phyloP scores from a whole-genome alignment of 805 yeast species.

The Starmerella apicola region DNA sequence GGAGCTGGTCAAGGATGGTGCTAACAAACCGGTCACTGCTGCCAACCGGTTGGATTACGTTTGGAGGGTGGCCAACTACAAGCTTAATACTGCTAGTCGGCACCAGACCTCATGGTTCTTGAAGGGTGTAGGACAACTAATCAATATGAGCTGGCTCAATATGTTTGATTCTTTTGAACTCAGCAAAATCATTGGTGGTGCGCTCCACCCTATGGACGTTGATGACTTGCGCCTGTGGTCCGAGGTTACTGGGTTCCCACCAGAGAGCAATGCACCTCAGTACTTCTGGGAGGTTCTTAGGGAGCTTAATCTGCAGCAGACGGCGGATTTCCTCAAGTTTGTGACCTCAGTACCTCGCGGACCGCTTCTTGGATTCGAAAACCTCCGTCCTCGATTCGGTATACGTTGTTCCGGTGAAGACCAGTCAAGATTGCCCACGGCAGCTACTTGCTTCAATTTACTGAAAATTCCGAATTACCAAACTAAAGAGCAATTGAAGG shows the following conservation, averaged over 20 bases:
- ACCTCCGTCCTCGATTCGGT: slow-evolving; percentile 67
- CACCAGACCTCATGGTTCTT: slow-evolving; percentile 51
- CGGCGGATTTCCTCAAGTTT: slow-evolving; percentile 60
- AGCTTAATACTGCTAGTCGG: slow-evolving; percentile 51
- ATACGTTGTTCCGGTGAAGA: slow-evolving; percentile 45
- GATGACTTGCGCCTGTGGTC: slow-evolving; percentile 54
- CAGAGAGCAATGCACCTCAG: slow-evolving; percentile 43
- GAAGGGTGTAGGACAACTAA: slow-evolving; percentile 56
- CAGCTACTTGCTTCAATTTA: slow-evolving; percentile 86
- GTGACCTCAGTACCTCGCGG: slow-evolving; percentile 89
- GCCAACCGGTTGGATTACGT: slow-evolving; percentile 60
- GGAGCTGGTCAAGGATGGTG: slow-evolving; percentile 54
- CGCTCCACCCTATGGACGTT: slow-evolving; percentile 54
- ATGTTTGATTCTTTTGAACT: slow-evolving; percentile 79
- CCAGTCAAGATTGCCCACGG: slow-evolving; percentile 60
- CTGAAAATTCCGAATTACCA: slow-evolving; percentile 75
- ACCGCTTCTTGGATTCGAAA: slow-evolving; percentile 75
- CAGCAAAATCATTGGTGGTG: slow-evolving; percentile 76
- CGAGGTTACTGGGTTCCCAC: slow-evolving; percentile 47
- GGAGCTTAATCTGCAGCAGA: slow-evolving; percentile 46
- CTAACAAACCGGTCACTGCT: slow-evolving; percentile 40
- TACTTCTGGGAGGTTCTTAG: slow-evolving; percentile 65
- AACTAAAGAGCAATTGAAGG: slow-evolving; percentile 41
- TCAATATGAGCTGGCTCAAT: slow-evolving; percentile 62
- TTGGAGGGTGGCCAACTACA: slow-evolving; percentile 65